Conservation (phyloP, 2,329 filamentous ascomycete species). For the Colletotrichum gigasporum region DNA sequence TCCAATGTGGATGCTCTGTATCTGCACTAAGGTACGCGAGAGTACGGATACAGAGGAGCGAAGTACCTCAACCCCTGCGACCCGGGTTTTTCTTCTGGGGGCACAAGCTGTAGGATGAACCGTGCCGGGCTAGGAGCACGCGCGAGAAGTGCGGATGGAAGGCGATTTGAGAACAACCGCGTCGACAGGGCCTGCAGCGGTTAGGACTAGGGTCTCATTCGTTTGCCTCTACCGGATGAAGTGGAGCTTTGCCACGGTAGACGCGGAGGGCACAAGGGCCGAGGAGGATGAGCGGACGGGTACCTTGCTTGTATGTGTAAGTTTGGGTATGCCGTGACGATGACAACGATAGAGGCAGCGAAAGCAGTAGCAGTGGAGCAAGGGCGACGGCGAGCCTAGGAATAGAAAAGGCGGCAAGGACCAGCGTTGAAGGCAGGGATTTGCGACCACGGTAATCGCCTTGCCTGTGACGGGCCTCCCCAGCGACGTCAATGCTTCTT, state of each 20-base stretch:
- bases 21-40: background rate
- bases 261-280: conserved; percentile 27
- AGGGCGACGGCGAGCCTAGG: conserved; percentile 7
- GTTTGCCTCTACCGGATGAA: conserved; percentile 39
- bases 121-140: conserved; percentile 44
- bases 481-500: background rate
- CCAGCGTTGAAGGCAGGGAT: background rate
- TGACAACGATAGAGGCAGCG: background rate
- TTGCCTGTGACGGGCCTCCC: background rate
- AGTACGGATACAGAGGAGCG: too few species aligned
- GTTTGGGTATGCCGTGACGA: conserved; percentile 1
- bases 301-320: background rate
- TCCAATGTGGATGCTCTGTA: conserved; percentile 5
- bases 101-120: conserved; percentile 50
- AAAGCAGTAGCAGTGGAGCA: conserved; percentile 7
- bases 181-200: conserved; percentile 42
- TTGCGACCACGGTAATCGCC: background rate
- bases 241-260: conserved; percentile 29
- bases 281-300: background rate
- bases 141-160: conserved; percentile 34
- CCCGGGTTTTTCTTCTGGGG: conserved; percentile 8
- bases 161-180: conserved; percentile 27
- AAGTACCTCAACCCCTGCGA: background rate
- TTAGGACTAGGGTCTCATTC: conserved; percentile 53
- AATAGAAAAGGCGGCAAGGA: conserved; percentile 15